These are phyloP conservation scores for Penicillium sp. DNA, from an alignment of 2,329 filamentous ascomycete genomes.

Conservation along the genomic window DNA sequence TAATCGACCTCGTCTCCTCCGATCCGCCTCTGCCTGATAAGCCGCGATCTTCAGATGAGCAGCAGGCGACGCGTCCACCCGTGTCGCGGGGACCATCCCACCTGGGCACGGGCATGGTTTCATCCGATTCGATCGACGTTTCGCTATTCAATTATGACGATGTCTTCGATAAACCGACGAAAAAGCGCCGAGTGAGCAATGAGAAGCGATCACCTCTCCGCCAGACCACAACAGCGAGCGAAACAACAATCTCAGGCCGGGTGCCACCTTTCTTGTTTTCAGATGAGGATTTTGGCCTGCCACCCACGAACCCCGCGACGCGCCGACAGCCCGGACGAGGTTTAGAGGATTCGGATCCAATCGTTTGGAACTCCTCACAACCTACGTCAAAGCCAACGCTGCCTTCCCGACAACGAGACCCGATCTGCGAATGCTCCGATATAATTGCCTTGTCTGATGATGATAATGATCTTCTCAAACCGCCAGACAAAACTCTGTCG, in stretches of 20 bases:
- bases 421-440: conserved; percentile 8
- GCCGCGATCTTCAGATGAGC: conserved; percentile 14
- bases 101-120: conserved; percentile 18
- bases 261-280: conserved; percentile 32
- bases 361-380: conserved; percentile 49
- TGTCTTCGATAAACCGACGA: conserved; percentile 32
- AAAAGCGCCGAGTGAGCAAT: conserved; percentile 36
- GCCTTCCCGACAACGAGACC: conserved; percentile 1
- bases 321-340: conserved; percentile 16
- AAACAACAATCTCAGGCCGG: not conserved
- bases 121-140: conserved; percentile 34
- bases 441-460: conserved; percentile 45
- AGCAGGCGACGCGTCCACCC: conserved; percentile 9
- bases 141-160: conserved; percentile 31
- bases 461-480: conserved; percentile 27
- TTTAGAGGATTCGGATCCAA: conserved; percentile 43
- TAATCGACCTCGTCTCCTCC: conserved; percentile 45
- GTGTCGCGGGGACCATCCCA: conserved; percentile 13
- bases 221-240: conserved; percentile 4
- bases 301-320: conserved; percentile 15
- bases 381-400: conserved; percentile 12
- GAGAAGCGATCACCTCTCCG: conserved; percentile 17
- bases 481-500: not conserved
- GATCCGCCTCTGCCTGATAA: conserved; percentile 31
- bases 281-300: conserved; percentile 32